Conservation (phyloP, 1,139 yeast genomes). For the Nakaseomyces nivariensis region DNA sequence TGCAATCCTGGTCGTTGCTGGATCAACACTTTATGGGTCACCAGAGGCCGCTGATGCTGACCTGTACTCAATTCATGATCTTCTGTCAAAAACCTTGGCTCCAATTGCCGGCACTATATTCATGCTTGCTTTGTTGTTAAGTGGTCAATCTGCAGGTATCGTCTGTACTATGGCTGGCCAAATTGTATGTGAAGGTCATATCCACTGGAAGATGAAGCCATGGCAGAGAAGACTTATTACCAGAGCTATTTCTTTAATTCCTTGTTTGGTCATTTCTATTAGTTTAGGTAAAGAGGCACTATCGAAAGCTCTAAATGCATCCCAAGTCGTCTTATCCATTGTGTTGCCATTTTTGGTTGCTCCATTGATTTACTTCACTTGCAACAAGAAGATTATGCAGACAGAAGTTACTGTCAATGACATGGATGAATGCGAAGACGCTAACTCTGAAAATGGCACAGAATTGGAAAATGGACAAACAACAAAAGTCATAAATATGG, state of each 20-base stretch:
- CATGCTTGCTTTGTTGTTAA: conserved; percentile 62
- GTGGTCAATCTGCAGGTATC: conserved; percentile 79
- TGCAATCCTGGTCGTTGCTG: conserved; percentile 68
- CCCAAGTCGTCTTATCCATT: conserved; percentile 67
- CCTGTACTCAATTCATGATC: conserved; percentile 55
- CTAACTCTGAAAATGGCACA: conserved; percentile 2
- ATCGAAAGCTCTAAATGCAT: conserved; percentile 54
- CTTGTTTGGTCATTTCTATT: conserved; percentile 48
- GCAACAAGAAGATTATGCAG: conserved; percentile 52
- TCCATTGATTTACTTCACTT: conserved; percentile 68
- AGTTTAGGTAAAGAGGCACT: conserved; percentile 59
- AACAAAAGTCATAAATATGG: conserved; percentile 38
- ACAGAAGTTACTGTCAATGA: conserved; percentile 31
- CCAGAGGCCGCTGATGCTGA: conserved; percentile 65
- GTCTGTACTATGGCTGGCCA: conserved; percentile 86
- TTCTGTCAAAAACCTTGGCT: conserved; percentile 47
- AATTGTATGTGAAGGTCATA: conserved; percentile 74
- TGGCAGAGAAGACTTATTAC: conserved; percentile 71
- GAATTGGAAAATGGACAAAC: conserved; percentile 9
- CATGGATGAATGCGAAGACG: conserved; percentile 9
- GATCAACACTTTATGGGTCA: conserved; percentile 58
- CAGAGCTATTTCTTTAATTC: conserved; percentile 59
- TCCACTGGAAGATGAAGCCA: conserved; percentile 64
- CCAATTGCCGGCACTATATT: conserved; percentile 71
- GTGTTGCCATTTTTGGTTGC: conserved; percentile 67